Evolutionary conservation across 2,329 filamentous ascomycete genomes (phyloP).

Genomic region (Talaromyces sp.): DNA sequence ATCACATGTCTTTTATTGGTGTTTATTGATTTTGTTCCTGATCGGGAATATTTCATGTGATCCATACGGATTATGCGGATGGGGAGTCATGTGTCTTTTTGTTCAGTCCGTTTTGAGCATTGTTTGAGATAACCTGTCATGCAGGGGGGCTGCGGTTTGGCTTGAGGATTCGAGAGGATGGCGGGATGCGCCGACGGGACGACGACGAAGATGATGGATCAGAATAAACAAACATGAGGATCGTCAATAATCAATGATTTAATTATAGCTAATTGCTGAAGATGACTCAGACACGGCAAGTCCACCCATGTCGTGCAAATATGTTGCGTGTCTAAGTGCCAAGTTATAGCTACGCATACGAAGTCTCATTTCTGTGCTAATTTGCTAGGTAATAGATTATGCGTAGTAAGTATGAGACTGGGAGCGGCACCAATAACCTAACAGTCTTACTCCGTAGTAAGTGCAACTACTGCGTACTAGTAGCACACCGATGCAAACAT

Average conservation of each 20-base stretch:
- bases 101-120: background rate
- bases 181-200: background rate
- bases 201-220: background rate
- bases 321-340: no score
- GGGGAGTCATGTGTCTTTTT: background rate
- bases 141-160: background rate
- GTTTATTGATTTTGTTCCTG: background rate
- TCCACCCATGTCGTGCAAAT: background rate
- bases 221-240: background rate
- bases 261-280: no score
- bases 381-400: no score
- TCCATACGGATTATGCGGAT: background rate
- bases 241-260: background rate
- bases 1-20: background rate
- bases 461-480: no score
- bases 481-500: no score
- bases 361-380: no score
- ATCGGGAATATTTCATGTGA: background rate
- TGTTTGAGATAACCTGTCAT: background rate
- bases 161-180: background rate
- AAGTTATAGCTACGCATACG: no score
- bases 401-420: no score
- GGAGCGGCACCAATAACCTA: no score
- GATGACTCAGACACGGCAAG: background rate
- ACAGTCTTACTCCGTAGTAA: no score